phyloP scores from a whole-genome alignment of 108 stramenopile species.

The Pseudonitzschia pungens region DNA sequence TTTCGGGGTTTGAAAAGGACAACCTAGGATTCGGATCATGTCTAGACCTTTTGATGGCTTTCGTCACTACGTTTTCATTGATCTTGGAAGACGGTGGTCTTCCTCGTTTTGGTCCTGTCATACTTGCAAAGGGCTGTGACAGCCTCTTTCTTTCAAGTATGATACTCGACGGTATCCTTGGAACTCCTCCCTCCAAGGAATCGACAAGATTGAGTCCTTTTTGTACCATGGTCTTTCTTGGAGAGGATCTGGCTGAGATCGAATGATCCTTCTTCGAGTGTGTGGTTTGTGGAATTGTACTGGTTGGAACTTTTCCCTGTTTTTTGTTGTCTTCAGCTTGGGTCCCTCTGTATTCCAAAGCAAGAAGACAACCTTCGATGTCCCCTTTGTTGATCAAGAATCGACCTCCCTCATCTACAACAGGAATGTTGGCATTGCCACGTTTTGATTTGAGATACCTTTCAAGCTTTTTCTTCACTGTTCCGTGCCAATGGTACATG shows the following conservation, averaged over 20 bases:
- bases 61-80: background rate
- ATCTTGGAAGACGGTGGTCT: background rate
- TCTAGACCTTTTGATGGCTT: background rate
- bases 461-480: slow-evolving; percentile 88
- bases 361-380: background rate
- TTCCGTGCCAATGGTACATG: slow-evolving; percentile 94
- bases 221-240: too few species aligned
- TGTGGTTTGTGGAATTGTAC: too few species aligned
- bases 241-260: too few species aligned
- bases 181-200: too few species aligned
- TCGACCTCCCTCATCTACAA: background rate
- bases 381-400: background rate
- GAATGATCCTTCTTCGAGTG: too few species aligned
- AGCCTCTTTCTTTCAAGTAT: background rate
- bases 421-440: background rate
- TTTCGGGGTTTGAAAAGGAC: background rate
- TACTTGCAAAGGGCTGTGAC: background rate
- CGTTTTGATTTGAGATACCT: slow-evolving; percentile 62
- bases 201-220: too few species aligned
- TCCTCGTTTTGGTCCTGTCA: background rate
- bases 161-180: too few species aligned
- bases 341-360: background rate
- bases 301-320: background rate
- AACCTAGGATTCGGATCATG: background rate
- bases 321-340: background rate